phyloP scores from a whole-genome alignment of 768 basidiomycete species.

The Xerocomus spinulosus region DNA sequence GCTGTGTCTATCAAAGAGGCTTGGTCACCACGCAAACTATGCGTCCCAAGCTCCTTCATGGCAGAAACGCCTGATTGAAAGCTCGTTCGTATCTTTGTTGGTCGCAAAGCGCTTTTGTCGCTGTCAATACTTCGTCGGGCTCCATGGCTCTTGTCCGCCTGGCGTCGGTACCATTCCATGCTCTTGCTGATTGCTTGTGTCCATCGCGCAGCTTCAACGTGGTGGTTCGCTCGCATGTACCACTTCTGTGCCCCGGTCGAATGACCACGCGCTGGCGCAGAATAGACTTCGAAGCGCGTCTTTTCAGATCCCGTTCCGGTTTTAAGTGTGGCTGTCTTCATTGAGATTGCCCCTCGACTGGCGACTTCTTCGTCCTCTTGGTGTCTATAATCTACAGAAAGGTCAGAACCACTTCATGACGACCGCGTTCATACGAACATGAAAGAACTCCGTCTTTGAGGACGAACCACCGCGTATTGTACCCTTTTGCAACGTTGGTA shows the following conservation, averaged over 20 bases:
- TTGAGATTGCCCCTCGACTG: slow-evolving; percentile 81
- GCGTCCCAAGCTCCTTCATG: slow-evolving; percentile 22
- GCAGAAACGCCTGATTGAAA: slow-evolving; percentile 28
- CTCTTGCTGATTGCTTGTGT: slow-evolving; percentile 66
- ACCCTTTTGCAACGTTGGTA: slow-evolving; percentile 87
- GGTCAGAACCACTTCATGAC: background rate
- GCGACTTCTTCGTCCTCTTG: slow-evolving; percentile 88
- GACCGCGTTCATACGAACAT: slow-evolving; percentile 45
- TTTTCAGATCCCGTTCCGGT: slow-evolving; percentile 48
- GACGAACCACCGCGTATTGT: slow-evolving; percentile 89
- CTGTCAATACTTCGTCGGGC: slow-evolving; percentile 45
- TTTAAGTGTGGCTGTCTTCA: slow-evolving; percentile 72
- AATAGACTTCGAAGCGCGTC: slow-evolving; percentile 79
- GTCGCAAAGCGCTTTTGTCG: slow-evolving; percentile 37
- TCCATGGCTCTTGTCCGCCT: slow-evolving; percentile 27
- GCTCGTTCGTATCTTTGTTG: slow-evolving; percentile 28
- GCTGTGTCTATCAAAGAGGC: slow-evolving; percentile 20
- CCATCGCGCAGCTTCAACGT: slow-evolving; percentile 88
- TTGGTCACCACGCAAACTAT: slow-evolving; percentile 22
- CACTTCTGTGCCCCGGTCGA: slow-evolving; percentile 57
- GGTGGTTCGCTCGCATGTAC: slow-evolving; percentile 83
- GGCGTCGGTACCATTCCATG: slow-evolving; percentile 65
- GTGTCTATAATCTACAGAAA: slow-evolving; percentile 62
- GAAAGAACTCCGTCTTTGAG: slow-evolving; percentile 81
- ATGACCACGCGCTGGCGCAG: slow-evolving; percentile 47